Percentiles rank a stretch among this genome's conserved stretches.
Evolutionary conservation across 2,329 filamentous ascomycete species (phyloP).

Genomic region (Aspergillus novofumigatus): DNA sequence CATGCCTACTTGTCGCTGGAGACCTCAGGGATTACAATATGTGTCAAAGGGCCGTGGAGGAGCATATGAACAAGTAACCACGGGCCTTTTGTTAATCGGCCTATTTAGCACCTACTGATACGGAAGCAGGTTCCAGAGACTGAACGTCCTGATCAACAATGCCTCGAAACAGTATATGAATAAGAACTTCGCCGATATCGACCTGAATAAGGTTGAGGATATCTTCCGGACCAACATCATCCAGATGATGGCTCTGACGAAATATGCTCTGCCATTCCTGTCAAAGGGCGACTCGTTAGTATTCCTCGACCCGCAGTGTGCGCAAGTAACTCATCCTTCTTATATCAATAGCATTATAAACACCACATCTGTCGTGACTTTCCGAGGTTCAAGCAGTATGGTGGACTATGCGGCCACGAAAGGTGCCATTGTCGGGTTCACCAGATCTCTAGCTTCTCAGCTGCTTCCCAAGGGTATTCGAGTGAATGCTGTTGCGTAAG

Average conservation of each 20-base stretch:
- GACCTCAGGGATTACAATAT: conserved; percentile 49
- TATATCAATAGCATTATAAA: conserved; percentile 50
- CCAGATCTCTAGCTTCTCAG: conserved; percentile 50
- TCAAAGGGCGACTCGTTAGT: conserved; percentile 45
- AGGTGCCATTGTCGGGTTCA: conserved; percentile 56
- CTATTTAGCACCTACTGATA: background rate
- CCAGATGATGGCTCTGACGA: conserved; percentile 57
- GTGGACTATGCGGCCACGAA: conserved; percentile 57
- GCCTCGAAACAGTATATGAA: conserved; percentile 55
- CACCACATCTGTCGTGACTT: conserved; percentile 51
- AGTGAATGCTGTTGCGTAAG: conserved; percentile 45
- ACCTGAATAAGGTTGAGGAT: conserved; percentile 52
- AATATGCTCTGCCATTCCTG: conserved; percentile 55
- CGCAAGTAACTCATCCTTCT: background rate
- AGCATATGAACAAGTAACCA: conserved; percentile 48
- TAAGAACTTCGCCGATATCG: conserved; percentile 50
- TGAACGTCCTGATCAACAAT: conserved; percentile 57
- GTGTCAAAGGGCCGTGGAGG: conserved; percentile 50
- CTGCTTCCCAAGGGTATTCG: conserved; percentile 55
- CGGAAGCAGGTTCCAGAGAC: conserved; percentile 13
- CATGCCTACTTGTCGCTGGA: conserved; percentile 47
- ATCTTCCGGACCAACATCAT: conserved; percentile 56
- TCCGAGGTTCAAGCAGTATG: conserved; percentile 49
- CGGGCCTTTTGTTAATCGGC: background rate
- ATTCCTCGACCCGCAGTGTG: background rate